Conservation (phyloP, 164 flowering plant species). For the Magnolia officinalis region DNA sequence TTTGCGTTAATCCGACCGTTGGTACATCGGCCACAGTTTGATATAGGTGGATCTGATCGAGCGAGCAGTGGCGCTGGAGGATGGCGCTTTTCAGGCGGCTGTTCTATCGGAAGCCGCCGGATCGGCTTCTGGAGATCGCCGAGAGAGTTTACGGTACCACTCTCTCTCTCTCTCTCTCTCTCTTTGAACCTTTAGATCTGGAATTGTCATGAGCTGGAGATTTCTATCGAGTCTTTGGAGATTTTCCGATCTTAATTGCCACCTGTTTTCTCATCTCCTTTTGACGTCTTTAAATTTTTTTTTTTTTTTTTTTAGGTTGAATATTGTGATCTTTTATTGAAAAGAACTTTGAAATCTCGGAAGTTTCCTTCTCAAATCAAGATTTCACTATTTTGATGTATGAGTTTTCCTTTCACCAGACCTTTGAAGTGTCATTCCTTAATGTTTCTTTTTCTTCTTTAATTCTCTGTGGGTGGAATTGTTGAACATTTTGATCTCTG, state of each 20-base stretch:
- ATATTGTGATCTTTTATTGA: too few relatives aligned
- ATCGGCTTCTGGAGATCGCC: slow-evolving; percentile 92
- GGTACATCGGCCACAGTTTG: neutral
- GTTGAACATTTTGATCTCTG: too few relatives aligned
- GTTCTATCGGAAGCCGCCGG: slow-evolving; percentile 91
- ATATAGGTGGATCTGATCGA: slow-evolving; percentile 1
- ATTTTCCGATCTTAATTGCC: neutral
- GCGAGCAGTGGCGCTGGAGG: slow-evolving; percentile 64
- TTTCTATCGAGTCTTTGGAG: neutral
- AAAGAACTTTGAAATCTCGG: too few relatives aligned
- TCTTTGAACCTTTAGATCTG: neutral
- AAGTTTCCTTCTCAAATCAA: too few relatives aligned
- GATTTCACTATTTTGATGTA: too few relatives aligned
- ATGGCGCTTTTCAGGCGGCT: slow-evolving; percentile 98
- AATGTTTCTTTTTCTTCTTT: too few relatives aligned
- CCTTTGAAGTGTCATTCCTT: too few relatives aligned
- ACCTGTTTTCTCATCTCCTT: neutral
- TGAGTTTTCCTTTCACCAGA: too few relatives aligned
- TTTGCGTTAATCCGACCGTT: neutral
- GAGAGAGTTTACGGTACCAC: slow-evolving; percentile 81
- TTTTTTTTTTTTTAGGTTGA: neutral
- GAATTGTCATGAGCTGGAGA: neutral
- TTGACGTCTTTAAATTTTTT: neutral
- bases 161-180: neutral
- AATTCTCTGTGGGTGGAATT: too few relatives aligned